Conservation (phyloP, 2,329 filamentous ascomycete genomes). For the Aspergillus sp. region DNA sequence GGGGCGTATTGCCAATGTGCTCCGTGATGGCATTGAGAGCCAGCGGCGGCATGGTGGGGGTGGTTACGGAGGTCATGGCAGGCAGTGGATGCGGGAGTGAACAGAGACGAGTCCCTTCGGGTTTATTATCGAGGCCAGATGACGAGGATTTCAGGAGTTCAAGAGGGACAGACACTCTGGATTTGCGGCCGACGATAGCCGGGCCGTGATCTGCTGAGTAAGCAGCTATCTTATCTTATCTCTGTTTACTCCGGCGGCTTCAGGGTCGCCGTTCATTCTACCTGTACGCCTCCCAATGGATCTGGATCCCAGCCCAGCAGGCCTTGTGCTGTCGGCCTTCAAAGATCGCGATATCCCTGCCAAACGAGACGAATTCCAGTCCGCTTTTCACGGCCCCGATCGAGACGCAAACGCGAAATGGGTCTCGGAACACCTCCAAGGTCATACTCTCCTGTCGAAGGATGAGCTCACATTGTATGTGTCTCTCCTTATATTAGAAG, state of each 20-base stretch:
- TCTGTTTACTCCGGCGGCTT: background rate
- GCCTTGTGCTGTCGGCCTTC: constrained; percentile 16
- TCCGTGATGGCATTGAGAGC: constrained; percentile 63
- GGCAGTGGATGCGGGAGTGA: background rate
- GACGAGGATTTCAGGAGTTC: background rate
- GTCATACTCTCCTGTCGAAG: constrained; percentile 29
- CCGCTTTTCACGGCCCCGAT: constrained; percentile 16
- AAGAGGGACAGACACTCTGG: background rate
- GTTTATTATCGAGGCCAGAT: background rate
- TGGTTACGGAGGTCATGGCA: constrained; percentile 40
- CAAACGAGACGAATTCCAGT: constrained; percentile 19
- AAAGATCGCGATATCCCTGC: constrained; percentile 21
- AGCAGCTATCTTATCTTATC: no score
- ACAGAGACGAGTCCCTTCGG: background rate
- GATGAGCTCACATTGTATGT: constrained; percentile 31
- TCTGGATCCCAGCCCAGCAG: constrained; percentile 8
- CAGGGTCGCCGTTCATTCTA: background rate
- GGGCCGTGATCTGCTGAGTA: no score
- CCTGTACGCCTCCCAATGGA: constrained; percentile 7
- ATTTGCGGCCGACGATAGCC: constrained; percentile 2
- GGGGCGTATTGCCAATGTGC: constrained; percentile 91
- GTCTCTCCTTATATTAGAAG: background rate
- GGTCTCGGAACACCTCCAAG: constrained; percentile 22
- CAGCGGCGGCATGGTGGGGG: constrained; percentile 44
- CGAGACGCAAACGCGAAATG: constrained; percentile 19